A percentile compares a stretch with the other conserved stretches of the same genome.
Evolutionary conservation across 2,329 filamentous ascomycete species (phyloP).

Genomic region (Stachybotrys chartarum): DNA sequence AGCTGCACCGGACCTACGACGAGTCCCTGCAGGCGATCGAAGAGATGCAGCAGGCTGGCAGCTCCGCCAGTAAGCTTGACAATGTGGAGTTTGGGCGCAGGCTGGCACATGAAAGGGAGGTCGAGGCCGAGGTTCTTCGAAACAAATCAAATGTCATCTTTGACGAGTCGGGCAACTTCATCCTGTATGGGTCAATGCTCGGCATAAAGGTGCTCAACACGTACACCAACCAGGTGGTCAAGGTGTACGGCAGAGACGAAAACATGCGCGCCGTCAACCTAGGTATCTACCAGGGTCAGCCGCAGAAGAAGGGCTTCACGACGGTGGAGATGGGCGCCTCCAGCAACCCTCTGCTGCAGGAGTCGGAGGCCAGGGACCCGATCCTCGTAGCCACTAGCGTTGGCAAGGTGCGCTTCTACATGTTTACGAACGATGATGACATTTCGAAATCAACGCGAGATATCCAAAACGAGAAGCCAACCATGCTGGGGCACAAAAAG

Average conservation of each 20-base stretch:
- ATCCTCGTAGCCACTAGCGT: slow-evolving; percentile 80
- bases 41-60: slow-evolving; percentile 94
- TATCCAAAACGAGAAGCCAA: slow-evolving; percentile 90
- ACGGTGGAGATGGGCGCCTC: slow-evolving; percentile 97
- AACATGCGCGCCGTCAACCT: slow-evolving; percentile 77
- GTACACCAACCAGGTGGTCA: slow-evolving; percentile 85
- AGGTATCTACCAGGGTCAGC: slow-evolving; percentile 87
- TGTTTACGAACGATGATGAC: slow-evolving; percentile 89
- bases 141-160: slow-evolving; percentile 82
- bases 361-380: slow-evolving; percentile 84
- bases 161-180: slow-evolving; percentile 92
- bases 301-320: slow-evolving; percentile 85
- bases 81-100: slow-evolving; percentile 87
- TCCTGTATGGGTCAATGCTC: slow-evolving; percentile 86
- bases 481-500: slow-evolving; percentile 52
- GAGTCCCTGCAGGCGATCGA: slow-evolving; percentile 85
- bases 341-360: slow-evolving; percentile 83
- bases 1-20: slow-evolving; percentile 87
- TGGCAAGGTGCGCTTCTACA: slow-evolving; percentile 89
- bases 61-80: slow-evolving; percentile 72
- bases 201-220: slow-evolving; percentile 96
- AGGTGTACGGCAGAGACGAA: slow-evolving; percentile 86
- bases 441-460: slow-evolving; percentile 80
- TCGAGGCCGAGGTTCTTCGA: slow-evolving; percentile 62
- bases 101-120: slow-evolving; percentile 76